Evolutionary conservation across 2,329 filamentous ascomycete species (phyloP), one percentile per base, ranked within the genome.

Genomic region (Trichophyton verrucosum): DNA sequence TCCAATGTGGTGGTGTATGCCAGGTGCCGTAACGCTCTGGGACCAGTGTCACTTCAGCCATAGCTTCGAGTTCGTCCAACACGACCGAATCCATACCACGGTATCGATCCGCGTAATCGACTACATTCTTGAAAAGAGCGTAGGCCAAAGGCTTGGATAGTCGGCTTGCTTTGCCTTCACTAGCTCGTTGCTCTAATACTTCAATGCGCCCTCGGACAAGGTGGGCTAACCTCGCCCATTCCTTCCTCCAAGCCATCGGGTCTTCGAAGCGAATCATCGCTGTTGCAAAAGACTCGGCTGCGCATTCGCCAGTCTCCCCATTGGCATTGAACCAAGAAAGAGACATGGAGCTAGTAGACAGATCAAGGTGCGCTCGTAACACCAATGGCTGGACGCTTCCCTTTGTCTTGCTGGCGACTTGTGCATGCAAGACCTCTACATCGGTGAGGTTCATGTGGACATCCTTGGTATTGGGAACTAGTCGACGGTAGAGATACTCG

Each of bases 61-160:
- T 65, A n/a, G 72, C 73, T 63, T 77, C 75, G 27, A 71, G 65
- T 38, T 71, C 69, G 47, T 76, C 66, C 30, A 77, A 65, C 36
- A 72, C 65, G 3, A 76, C 73, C 38, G 70, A 67, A 56, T 73
- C 64, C 69, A 76, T 70, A 55, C 72, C 70, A 38, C 69, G 68
- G 65, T 68, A 76, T 59, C 68, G 65, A 36, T 66, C 60, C 2
- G 62, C 65, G 62, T 74, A 76, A 49, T 72, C 68, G 6, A 74
- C 74, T 51, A 74, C 63, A 11, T 66, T 65, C 33, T 64, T 63
- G 59, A 76, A 73, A 11, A 75, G 68, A 60, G 68, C 69, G 67
- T 76, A 76, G 1, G 69, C 72, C 66, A 74, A 64, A 11, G 67
- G 68, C 49, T 65, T 67, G 46, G 74, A 69, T 66, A 69, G 66